Conservation (phyloP, 495 filamentous ascomycete species). For the Tuber aestivum region DNA sequence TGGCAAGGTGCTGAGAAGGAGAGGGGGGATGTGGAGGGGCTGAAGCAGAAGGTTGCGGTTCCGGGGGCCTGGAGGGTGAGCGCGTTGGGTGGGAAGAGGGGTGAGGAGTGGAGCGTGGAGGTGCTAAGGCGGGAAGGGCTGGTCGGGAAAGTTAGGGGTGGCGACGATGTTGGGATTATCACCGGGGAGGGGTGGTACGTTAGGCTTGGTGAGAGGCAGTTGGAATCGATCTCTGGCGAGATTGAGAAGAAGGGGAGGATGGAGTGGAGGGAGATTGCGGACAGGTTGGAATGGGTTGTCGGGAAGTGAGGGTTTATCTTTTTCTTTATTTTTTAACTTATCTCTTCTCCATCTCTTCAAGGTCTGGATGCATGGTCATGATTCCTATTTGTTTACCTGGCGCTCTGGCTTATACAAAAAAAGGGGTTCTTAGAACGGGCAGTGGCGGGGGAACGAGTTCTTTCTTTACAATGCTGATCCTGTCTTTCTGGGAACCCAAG, state of each 20-base stretch:
- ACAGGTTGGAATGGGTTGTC: constrained; percentile 23
- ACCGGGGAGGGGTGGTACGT: constrained; percentile 39
- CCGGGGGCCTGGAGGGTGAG: constrained; percentile 20
- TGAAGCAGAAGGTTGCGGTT: constrained; percentile 13
- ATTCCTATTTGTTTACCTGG: neutral
- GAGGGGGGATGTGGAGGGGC: constrained; percentile 20
- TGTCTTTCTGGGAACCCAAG: neutral
- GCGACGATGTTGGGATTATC: constrained; percentile 36
- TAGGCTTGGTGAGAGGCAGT: constrained; percentile 15
- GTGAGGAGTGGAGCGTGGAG: constrained; percentile 40
- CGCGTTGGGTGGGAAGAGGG: constrained; percentile 26
- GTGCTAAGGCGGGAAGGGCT: constrained; percentile 41
- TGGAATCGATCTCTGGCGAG: constrained; percentile 18
- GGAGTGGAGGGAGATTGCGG: constrained; percentile 39
- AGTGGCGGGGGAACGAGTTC: neutral
- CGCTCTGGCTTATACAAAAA: neutral
- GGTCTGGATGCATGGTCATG: neutral
- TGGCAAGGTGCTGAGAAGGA: constrained; percentile 38
- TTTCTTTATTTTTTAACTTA: neutral
- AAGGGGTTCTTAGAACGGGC: neutral
- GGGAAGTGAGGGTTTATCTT: neutral
- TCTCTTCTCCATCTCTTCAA: neutral
- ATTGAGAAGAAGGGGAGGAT: constrained; percentile 33
- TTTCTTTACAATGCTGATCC: neutral
- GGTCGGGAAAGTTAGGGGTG: constrained; percentile 39